Percentiles rank a stretch among this genome's conserved stretches.
phyloP scores from a whole-genome alignment of 495 filamentous ascomycete species.

The Penicillium canescens region DNA sequence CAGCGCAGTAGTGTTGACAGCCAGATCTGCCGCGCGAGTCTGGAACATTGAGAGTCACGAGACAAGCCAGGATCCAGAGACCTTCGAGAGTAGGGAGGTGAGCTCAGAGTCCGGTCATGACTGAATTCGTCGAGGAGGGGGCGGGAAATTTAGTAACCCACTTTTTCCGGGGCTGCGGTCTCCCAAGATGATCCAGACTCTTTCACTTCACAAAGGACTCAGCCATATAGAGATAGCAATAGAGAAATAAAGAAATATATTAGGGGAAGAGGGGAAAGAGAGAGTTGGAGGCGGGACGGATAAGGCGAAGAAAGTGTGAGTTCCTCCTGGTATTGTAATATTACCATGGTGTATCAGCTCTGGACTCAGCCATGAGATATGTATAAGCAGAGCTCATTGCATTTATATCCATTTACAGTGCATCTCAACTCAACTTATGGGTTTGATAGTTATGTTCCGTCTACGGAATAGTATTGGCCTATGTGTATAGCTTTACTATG shows the following conservation, averaged over 20 bases:
- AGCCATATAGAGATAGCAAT: neutral
- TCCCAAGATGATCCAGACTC: neutral
- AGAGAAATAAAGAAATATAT: neutral
- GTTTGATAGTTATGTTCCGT: too few relatives aligned
- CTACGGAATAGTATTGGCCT: too few relatives aligned
- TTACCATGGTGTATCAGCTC: too few relatives aligned
- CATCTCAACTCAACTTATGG: too few relatives aligned
- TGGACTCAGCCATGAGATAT: too few relatives aligned
- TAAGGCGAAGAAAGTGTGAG: constrained; percentile 18
- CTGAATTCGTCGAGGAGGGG: constrained; percentile 20
- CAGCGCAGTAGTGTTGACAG: constrained; percentile 34
- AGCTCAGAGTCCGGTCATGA: constrained; percentile 28
- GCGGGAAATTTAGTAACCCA: constrained; percentile 23
- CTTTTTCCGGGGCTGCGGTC: constrained; percentile 14
- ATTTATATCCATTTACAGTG: too few relatives aligned
- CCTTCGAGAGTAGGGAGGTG: constrained; percentile 3
- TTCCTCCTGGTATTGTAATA: neutral
- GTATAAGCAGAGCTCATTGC: too few relatives aligned
- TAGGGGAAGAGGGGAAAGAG: neutral
- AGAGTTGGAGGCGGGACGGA: constrained; percentile 20
- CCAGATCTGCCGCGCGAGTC: constrained; percentile 34
- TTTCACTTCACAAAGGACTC: too few relatives aligned
- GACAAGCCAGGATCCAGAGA: constrained; percentile 6
- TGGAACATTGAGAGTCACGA: constrained; percentile 35
- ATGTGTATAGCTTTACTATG: too few relatives aligned